Percentiles rank a stretch among this genome's conserved stretches.
phyloP scores from a whole-genome alignment of 345 rosid species.

The Brassica carinata region DNA sequence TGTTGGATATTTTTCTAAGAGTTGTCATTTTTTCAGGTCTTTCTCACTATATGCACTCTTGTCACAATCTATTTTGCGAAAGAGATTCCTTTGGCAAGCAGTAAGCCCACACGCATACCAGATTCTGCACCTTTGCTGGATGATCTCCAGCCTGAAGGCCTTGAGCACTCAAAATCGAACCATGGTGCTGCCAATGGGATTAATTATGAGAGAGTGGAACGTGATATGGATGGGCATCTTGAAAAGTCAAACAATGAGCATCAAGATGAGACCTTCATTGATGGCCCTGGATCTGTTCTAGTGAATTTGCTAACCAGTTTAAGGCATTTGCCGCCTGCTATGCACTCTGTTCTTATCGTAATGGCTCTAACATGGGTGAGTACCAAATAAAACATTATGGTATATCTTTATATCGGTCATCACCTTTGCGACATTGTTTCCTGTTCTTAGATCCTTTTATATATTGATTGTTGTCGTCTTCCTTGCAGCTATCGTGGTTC shows the following conservation, averaged over 20 bases:
- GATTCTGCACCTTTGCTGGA: slow-evolving; percentile 89
- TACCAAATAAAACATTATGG: background rate
- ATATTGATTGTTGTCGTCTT: slow-evolving; percentile 22
- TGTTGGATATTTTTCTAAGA: background rate
- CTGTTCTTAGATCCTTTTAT: background rate
- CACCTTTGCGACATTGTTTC: background rate
- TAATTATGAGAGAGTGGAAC: slow-evolving; percentile 46
- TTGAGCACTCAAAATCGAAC: slow-evolving; percentile 50
- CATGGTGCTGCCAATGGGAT: slow-evolving; percentile 46
- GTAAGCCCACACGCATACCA: slow-evolving; percentile 45
- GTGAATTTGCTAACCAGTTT: slow-evolving; percentile 93
- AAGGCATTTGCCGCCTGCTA: slow-evolving; percentile 90
- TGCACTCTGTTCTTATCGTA: slow-evolving; percentile 89
- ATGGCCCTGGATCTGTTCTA: slow-evolving; percentile 90
- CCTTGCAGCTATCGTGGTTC: slow-evolving; percentile 92
- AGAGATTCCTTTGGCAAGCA: slow-evolving; percentile 67
- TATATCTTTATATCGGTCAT: slow-evolving; percentile 7
- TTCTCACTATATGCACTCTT: slow-evolving; percentile 75
- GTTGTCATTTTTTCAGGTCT: slow-evolving; percentile 55
- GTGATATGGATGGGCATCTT: slow-evolving; percentile 41
- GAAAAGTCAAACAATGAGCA: slow-evolving; percentile 44
- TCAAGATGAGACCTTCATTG: slow-evolving; percentile 54
- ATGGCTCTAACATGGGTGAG: slow-evolving; percentile 98
- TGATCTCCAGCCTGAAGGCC: slow-evolving; percentile 51
- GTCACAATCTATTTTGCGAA: slow-evolving; percentile 89